Percentiles rank a stretch among this genome's conserved stretches.
Evolutionary conservation across 208 protist genomes (phyloP).

Genomic region (Wallacemonas sp.): DNA sequence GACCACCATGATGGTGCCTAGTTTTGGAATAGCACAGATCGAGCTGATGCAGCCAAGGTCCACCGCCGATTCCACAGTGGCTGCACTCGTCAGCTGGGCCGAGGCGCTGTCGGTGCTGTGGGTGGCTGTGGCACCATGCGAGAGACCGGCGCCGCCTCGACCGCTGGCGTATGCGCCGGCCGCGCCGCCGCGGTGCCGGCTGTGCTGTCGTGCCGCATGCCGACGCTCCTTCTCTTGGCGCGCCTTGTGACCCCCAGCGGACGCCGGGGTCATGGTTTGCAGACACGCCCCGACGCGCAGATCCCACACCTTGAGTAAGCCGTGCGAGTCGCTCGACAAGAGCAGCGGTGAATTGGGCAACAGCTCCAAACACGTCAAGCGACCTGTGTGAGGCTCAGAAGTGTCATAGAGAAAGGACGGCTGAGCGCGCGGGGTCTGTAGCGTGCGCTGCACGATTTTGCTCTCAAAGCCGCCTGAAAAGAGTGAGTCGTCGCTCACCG

Average conservation of each 20-base stretch:
- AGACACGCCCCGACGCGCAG: constrained; percentile 41
- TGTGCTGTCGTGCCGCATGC: neutral
- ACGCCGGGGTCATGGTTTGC: constrained; percentile 25
- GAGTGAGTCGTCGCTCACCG: constrained; percentile 38
- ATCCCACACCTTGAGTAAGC: constrained; percentile 61
- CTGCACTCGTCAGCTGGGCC: neutral
- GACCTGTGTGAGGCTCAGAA: constrained; percentile 31
- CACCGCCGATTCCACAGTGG: constrained; percentile 7
- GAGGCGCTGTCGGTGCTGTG: neutral
- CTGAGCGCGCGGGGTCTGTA: constrained; percentile 19
- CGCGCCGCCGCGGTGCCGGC: neutral
- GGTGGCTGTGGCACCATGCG: neutral
- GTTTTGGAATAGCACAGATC: constrained; percentile 25
- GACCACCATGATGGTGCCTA: constrained; percentile 23
- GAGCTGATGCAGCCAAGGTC: constrained; percentile 11
- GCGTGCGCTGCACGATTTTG: constrained; percentile 39
- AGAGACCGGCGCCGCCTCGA: too few relatives aligned
- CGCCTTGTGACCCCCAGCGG: neutral
- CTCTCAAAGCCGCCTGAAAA: constrained; percentile 46
- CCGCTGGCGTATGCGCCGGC: neutral
- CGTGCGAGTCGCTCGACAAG: constrained; percentile 40
- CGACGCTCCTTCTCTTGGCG: neutral
- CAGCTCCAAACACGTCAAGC: constrained; percentile 28
- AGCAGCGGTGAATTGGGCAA: constrained; percentile 28
- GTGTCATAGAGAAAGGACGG: constrained; percentile 39